phyloP scores from a whole-genome alignment of 1,284 basidiomycete genomes.

The Puccinia triticina region DNA sequence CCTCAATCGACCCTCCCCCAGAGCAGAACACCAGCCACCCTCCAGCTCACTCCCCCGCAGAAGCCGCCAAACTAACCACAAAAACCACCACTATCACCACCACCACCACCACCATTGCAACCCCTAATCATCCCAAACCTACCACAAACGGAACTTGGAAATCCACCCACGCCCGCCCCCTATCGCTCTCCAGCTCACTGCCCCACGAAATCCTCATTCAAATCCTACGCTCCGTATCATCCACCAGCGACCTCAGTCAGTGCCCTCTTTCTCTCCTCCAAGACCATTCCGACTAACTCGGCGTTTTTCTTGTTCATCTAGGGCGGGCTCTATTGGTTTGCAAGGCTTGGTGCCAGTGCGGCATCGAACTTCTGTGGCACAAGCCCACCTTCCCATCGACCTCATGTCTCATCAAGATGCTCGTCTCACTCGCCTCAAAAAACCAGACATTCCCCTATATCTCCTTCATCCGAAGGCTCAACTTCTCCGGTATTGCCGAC shows the following conservation, averaged over 20 bases:
- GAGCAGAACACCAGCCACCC: background rate
- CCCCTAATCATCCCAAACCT: conserved; percentile 6
- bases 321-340: conserved; percentile 69
- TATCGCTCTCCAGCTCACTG: conserved; percentile 62
- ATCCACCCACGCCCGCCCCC: background rate
- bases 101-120: background rate
- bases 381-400: conserved; percentile 77
- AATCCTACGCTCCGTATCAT: conserved; percentile 81
- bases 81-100: conserved; percentile 12
- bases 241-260: conserved; percentile 73
- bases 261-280: conserved; percentile 61
- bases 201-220: conserved; percentile 92
- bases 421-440: conserved; percentile 66
- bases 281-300: background rate
- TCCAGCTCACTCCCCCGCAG: background rate
- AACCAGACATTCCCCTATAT: conserved; percentile 83
- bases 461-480: conserved; percentile 84
- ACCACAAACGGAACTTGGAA: conserved; percentile 20
- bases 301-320: conserved; percentile 40
- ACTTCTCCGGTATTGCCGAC: conserved; percentile 75
- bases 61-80: background rate
- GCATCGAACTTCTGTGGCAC: conserved; percentile 93
- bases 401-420: conserved; percentile 75
- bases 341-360: conserved; percentile 90
- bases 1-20: background rate